These are phyloP conservation scores for Xylariaceae sp. DNA, from an alignment of 2,329 filamentous ascomycete genomes.

Conservation along the genomic window DNA sequence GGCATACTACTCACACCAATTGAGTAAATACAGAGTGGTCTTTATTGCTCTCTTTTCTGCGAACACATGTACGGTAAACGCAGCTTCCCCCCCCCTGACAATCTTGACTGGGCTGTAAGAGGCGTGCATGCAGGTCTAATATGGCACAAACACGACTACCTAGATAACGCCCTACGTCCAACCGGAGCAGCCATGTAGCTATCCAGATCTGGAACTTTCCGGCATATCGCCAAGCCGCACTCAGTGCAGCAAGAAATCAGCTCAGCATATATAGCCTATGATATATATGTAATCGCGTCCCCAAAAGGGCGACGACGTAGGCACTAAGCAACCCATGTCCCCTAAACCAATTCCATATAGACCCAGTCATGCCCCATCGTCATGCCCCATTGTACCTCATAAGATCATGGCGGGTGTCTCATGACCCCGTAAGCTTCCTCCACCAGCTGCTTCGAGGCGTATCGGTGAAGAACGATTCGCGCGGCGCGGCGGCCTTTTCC, in stretches of 20 bases:
- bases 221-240: neutral
- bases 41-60: neutral
- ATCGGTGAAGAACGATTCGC: slow-evolving; percentile 40
- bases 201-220: neutral
- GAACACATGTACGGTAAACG: neutral
- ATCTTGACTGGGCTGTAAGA: no score
- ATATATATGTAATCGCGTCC: slow-evolving; percentile 12
- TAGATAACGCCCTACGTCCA: neutral
- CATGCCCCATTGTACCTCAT: neutral
- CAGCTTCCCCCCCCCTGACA: neutral
- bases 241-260: neutral
- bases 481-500: slow-evolving; percentile 32
- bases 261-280: slow-evolving; percentile 5
- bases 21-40: neutral
- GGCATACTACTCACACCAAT: neutral
- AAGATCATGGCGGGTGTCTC: neutral
- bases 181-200: neutral
- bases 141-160: neutral
- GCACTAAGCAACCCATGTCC: slow-evolving; percentile 1
- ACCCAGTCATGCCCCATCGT: neutral
- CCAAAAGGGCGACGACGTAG: slow-evolving; percentile 8
- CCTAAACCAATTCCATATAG: neutral
- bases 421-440: slow-evolving; percentile 47
- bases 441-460: slow-evolving; percentile 54
- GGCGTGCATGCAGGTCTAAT: neutral